phyloP scores from a whole-genome alignment of 1,139 yeast species.

The Debaryomyces robertsiae region DNA sequence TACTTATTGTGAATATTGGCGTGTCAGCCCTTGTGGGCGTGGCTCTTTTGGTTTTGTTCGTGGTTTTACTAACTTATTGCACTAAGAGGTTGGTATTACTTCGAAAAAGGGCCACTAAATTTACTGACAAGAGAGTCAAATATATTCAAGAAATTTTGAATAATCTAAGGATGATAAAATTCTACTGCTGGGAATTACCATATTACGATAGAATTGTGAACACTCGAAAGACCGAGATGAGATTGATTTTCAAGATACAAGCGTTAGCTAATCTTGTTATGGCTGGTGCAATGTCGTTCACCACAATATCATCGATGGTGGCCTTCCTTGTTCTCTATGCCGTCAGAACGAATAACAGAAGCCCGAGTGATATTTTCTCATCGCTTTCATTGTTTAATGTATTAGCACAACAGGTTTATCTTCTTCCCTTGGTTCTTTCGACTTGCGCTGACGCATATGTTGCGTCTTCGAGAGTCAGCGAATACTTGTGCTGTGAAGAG shows the following conservation, averaged over 20 bases:
- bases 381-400: conserved; percentile 76
- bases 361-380: conserved; percentile 76
- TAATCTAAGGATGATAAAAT: conserved; percentile 40
- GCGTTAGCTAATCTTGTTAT: conserved; percentile 58
- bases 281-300: conserved; percentile 60
- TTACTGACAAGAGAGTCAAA: conserved; percentile 37
- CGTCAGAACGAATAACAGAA: conserved; percentile 42
- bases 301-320: conserved; percentile 68
- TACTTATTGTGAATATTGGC: conserved; percentile 38
- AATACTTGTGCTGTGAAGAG: conserved; percentile 43
- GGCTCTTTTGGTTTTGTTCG: conserved; percentile 31
- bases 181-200: conserved; percentile 69
- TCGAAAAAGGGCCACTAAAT: conserved; percentile 30
- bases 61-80: conserved; percentile 24
- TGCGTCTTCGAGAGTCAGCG: conserved; percentile 62
- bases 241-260: conserved; percentile 51
- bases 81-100: conserved; percentile 30
- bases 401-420: conserved; percentile 51
- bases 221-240: conserved; percentile 53
- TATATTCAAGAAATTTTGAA: conserved; percentile 39
- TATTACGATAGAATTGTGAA: conserved; percentile 49
- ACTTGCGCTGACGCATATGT: conserved; percentile 70
- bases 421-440: conserved; percentile 73
- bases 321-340: conserved; percentile 73
- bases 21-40: conserved; percentile 39